These are phyloP conservation scores for Trapa bicornis DNA, from an alignment of 345 rosid genomes.

Conservation along the genomic window DNA sequence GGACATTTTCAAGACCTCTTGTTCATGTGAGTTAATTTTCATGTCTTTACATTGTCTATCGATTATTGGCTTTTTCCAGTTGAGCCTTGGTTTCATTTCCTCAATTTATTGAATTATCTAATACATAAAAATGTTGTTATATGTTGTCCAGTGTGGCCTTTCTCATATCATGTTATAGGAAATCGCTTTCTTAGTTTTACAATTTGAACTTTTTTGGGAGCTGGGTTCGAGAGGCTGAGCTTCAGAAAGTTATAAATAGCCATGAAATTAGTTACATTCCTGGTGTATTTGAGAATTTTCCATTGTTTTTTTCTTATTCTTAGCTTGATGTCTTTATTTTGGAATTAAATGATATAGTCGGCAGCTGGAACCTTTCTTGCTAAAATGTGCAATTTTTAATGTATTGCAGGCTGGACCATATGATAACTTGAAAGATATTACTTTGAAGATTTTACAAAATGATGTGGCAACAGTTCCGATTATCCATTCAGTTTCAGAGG, in stretches of 20 bases:
- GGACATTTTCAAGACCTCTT: constrained; percentile 39
- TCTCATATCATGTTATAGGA: not conserved
- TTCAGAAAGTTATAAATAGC: not conserved
- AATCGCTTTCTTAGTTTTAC: not conserved
- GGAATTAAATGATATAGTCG: not conserved
- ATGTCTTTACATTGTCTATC: not conserved
- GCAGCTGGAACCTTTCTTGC: not conserved
- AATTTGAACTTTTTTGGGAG: not conserved
- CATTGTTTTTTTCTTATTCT: not conserved
- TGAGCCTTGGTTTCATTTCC: not conserved
- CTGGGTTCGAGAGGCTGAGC: not conserved
- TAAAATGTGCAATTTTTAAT: not conserved
- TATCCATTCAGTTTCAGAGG: constrained; percentile 39
- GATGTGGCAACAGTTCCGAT: constrained; percentile 72
- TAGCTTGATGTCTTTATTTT: not conserved
- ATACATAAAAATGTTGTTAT: not conserved
- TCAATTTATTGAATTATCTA: not conserved
- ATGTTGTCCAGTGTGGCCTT: not conserved
- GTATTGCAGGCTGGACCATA: constrained; percentile 71
- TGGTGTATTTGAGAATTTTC: not conserved
- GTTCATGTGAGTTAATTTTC: constrained; percentile 36
- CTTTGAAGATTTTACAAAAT: constrained; percentile 66
- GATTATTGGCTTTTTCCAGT: not conserved
- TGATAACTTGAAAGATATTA: constrained; percentile 76
- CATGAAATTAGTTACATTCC: not conserved